These are phyloP conservation scores for Penicillium sp. DNA, from an alignment of 2,329 filamentous ascomycete genomes.

Conservation along the genomic window DNA sequence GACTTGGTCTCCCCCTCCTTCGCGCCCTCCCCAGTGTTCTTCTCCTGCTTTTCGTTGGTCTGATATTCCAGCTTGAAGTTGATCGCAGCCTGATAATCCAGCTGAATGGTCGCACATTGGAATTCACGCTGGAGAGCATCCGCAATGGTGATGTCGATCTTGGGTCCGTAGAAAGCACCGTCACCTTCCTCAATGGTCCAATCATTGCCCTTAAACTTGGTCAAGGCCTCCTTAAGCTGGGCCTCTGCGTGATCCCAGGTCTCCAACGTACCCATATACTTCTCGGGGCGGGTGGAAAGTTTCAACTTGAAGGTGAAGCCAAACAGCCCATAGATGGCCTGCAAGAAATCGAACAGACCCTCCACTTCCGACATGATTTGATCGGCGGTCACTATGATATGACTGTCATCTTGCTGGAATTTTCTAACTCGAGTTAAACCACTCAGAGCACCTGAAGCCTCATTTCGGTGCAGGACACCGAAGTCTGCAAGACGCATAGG, in stretches of 20 bases:
- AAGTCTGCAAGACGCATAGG: conserved; percentile 94
- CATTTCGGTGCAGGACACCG: conserved; percentile 91
- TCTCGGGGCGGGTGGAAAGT: conserved; percentile 86
- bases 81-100: conserved; percentile 81
- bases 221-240: conserved; percentile 73
- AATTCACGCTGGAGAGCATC: conserved; percentile 81
- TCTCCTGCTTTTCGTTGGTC: conserved; percentile 64
- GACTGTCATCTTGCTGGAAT: conserved; percentile 94
- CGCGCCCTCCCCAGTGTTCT: conserved; percentile 29
- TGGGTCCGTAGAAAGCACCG: conserved; percentile 96
- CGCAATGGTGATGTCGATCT: conserved; percentile 94
- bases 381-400: conserved; percentile 73
- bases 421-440: conserved; percentile 88
- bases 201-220: conserved; percentile 69
- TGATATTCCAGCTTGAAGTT: conserved; percentile 88
- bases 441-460: conserved; percentile 85
- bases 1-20: conserved; percentile 43
- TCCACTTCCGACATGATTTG: conserved; percentile 71
- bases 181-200: conserved; percentile 95
- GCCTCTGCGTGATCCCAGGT: conserved; percentile 88
- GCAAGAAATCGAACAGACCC: conserved; percentile 82
- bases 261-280: conserved; percentile 79
- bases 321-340: conserved; percentile 74
- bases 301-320: conserved; percentile 92
- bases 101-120: conserved; percentile 91